Evolutionary conservation across 139 green algal genomes (phyloP).

Genomic region (Coelastrella sp.): DNA sequence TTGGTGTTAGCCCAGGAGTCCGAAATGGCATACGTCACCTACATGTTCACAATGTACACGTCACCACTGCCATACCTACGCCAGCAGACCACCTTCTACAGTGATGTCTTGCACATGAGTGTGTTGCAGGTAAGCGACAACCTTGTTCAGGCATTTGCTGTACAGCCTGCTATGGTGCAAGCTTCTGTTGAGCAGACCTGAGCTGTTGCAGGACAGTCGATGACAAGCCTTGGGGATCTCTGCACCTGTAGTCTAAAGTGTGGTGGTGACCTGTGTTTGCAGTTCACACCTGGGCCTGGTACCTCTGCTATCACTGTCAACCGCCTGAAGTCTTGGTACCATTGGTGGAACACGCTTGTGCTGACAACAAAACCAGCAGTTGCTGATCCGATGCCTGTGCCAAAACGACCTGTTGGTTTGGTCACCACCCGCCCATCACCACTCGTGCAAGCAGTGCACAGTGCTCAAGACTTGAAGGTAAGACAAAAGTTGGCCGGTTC

Average conservation of each 20-base stretch:
- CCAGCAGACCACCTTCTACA: slow-evolving; percentile 38
- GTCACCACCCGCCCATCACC: not conserved
- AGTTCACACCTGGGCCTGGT: slow-evolving; percentile 39
- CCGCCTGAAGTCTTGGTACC: not conserved
- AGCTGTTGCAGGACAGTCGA: too few relatives aligned
- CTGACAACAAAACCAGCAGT: slow-evolving; percentile 6
- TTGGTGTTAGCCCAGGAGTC: slow-evolving; percentile 28
- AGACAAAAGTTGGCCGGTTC: too few relatives aligned
- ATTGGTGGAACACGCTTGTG: slow-evolving; percentile 27
- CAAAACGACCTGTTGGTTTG: not conserved
- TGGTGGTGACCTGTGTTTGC: slow-evolving; percentile 10
- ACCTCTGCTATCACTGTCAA: not conserved
- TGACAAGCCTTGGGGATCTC: too few relatives aligned
- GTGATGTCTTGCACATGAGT: slow-evolving; percentile 33
- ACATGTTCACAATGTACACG: slow-evolving; percentile 44
- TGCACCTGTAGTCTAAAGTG: too few relatives aligned
- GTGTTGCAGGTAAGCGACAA: slow-evolving; percentile 33
- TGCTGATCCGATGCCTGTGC: slow-evolving; percentile 12
- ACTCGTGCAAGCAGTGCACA: slow-evolving; percentile 37
- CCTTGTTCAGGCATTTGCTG: not conserved
- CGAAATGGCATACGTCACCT: slow-evolving; percentile 46
- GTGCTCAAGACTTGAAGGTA: slow-evolving; percentile 16
- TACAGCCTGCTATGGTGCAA: too few relatives aligned
- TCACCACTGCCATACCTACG: slow-evolving; percentile 31
- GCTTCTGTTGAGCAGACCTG: too few relatives aligned